Evolutionary conservation across 2,329 filamentous ascomycete genomes (phyloP), one percentile per base, ranked within the genome.

Genomic region (Paecilomyces niveus): DNA sequence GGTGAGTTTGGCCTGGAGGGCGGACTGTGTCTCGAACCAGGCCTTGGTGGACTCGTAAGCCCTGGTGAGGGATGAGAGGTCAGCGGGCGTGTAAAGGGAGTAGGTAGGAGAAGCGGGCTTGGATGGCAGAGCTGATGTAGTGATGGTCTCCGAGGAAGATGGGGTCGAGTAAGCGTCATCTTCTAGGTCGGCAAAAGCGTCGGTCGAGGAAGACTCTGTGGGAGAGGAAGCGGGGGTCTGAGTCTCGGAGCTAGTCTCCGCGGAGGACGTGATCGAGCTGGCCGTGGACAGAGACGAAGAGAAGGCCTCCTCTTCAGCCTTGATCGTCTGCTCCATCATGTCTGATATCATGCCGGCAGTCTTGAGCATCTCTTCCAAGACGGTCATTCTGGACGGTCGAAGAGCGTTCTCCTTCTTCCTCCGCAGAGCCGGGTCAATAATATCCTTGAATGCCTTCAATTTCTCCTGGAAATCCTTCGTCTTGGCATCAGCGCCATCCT

Each of bases 21-120:
- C 78, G 54, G 89, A 76, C 70, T 89, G 88, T 63, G 88, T 83
- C 32, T 86, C 83, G 21, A 99, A 80, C 93, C 93, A 99, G 21
- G 82, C 79, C 15, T 81, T 77, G 18, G 87, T 84, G 13, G 83
- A 81, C 29, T 85, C 82, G 67, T 87, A 84, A 18, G 85, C 76
- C 10, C 83, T 80, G 55, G 86, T 82, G 24, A 94, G 78, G 54
- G 81, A 78, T 50, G 82, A 79, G 32, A 96, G 78, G 67, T 97
- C 92, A 31, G 88, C 84, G 8, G 85, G 76, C 0, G 82, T 87
- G 76, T 95, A 95, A 39, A 89, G 77, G 18, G 88, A 84, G 50
- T 87, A 83, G 24, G 83, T 76, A 18, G 85, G 82, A 0, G 83
- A 71, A 35, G 76, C 72, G 29, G 72, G 70, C 50, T 69, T 70